phyloP scores from a whole-genome alignment of 495 filamentous ascomycete species.

The Trichoderma erinaceum region DNA sequence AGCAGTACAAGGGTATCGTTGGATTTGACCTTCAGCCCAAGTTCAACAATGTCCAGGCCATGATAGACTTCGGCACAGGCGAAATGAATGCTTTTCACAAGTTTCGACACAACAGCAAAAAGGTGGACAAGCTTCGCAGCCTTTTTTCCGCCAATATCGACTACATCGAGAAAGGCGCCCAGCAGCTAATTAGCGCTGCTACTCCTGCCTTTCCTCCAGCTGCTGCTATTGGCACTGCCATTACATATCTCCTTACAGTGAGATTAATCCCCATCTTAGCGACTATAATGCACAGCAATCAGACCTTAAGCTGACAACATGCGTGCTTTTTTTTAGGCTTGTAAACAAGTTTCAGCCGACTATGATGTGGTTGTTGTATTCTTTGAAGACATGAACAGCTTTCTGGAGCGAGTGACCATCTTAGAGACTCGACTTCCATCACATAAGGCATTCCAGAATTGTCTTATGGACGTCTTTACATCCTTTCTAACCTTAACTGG shows the following conservation, averaged over 20 bases:
- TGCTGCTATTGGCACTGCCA: constrained; percentile 22
- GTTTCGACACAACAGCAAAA: constrained; percentile 23
- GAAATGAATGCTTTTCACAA: constrained; percentile 23
- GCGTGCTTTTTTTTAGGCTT: constrained; percentile 18
- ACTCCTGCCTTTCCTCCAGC: constrained; percentile 23
- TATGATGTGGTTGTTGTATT: constrained; percentile 26
- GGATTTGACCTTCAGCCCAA: constrained; percentile 19
- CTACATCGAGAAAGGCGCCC: constrained; percentile 21
- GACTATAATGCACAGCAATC: constrained; percentile 5
- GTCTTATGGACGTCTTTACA: constrained; percentile 25
- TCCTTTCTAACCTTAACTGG: constrained; percentile 23
- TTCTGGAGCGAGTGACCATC: constrained; percentile 26
- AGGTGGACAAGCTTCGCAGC: constrained; percentile 23
- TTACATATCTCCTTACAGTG: constrained; percentile 23
- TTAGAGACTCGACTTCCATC: constrained; percentile 22
- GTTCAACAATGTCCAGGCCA: constrained; percentile 19
- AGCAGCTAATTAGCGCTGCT: constrained; percentile 20
- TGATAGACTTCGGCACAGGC: constrained; percentile 18
- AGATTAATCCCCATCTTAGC: background rate
- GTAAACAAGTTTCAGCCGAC: constrained; percentile 25
- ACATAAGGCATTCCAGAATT: constrained; percentile 21
- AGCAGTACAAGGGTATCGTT: constrained; percentile 20
- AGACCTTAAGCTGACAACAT: background rate
- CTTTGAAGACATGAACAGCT: constrained; percentile 24
- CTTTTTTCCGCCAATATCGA: constrained; percentile 19